These are phyloP conservation scores for Citrus australasica DNA, from an alignment of 345 rosid species.

Conservation along the genomic window DNA sequence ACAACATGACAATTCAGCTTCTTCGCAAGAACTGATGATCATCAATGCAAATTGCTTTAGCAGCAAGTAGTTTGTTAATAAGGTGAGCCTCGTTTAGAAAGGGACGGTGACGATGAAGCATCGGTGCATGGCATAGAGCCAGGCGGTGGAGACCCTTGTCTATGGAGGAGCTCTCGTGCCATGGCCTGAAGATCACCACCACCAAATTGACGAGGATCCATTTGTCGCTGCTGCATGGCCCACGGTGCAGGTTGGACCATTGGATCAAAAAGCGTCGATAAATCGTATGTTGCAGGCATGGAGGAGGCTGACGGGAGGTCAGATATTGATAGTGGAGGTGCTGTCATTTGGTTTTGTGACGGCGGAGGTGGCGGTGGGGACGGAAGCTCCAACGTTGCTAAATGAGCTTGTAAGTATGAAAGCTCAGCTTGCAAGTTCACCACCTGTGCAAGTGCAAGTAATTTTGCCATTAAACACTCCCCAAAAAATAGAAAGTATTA, in stretches of 20 bases:
- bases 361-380: slow-evolving; percentile 41
- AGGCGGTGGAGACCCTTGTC: slow-evolving; percentile 60
- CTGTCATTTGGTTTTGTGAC: slow-evolving; percentile 17
- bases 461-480: background rate
- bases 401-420: slow-evolving; percentile 72
- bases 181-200: slow-evolving; percentile 74
- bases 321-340: slow-evolving; percentile 60
- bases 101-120: slow-evolving; percentile 48
- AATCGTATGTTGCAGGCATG: slow-evolving; percentile 51
- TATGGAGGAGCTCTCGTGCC: slow-evolving; percentile 70
- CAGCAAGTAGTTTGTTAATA: slow-evolving; percentile 14
- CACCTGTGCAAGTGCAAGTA: slow-evolving; percentile 35
- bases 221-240: slow-evolving; percentile 52
- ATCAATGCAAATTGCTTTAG: slow-evolving; percentile 4
- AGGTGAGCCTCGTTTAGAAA: slow-evolving; percentile 42
- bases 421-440: slow-evolving; percentile 85
- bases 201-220: slow-evolving; percentile 61
- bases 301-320: slow-evolving; percentile 62
- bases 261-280: slow-evolving; percentile 73
- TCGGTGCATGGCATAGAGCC: slow-evolving; percentile 40
- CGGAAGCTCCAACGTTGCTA: slow-evolving; percentile 61
- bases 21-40: slow-evolving; percentile 5
- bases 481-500: too few relatives aligned
- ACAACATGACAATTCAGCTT: slow-evolving; percentile 24
- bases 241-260: slow-evolving; percentile 50